These are phyloP conservation scores for Ligustrum vulgare DNA, from an alignment of 257 asterid genomes.

Conservation along the genomic window DNA sequence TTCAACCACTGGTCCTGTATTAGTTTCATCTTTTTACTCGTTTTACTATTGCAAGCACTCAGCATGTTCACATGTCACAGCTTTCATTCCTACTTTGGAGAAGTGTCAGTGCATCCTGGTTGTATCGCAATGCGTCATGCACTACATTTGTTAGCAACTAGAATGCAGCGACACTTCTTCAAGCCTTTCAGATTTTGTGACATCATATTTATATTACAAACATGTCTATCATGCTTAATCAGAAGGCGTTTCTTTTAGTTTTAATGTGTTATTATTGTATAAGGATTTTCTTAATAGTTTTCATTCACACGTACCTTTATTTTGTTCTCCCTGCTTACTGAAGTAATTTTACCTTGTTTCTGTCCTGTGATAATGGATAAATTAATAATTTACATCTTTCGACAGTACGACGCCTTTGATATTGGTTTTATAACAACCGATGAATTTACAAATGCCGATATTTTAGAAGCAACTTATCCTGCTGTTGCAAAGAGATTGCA, in stretches of 20 bases:
- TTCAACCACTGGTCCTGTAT: not conserved
- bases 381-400: constrained; percentile 10
- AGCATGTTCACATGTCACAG: not conserved
- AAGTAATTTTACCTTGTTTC: not conserved
- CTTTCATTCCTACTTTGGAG: not conserved
- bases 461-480: constrained; percentile 87
- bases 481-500: constrained; percentile 74
- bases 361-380: not conserved
- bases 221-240: not conserved
- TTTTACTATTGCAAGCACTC: not conserved
- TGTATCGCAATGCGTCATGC: not conserved
- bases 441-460: constrained; percentile 87
- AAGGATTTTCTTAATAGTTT: constrained; percentile 2
- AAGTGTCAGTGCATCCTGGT: not conserved
- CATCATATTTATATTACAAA: not conserved
- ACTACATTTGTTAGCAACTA: constrained; percentile 1
- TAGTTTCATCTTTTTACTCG: not conserved
- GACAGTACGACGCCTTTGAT: constrained; percentile 89
- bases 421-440: constrained; percentile 83
- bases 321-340: not conserved
- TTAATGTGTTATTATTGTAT: not conserved
- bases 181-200: not conserved
- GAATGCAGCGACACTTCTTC: not conserved
- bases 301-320: not conserved
- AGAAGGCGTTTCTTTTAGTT: not conserved